Conservation (phyloP, 768 basidiomycete genomes). For the Sporobolomyces pararoseus region DNA sequence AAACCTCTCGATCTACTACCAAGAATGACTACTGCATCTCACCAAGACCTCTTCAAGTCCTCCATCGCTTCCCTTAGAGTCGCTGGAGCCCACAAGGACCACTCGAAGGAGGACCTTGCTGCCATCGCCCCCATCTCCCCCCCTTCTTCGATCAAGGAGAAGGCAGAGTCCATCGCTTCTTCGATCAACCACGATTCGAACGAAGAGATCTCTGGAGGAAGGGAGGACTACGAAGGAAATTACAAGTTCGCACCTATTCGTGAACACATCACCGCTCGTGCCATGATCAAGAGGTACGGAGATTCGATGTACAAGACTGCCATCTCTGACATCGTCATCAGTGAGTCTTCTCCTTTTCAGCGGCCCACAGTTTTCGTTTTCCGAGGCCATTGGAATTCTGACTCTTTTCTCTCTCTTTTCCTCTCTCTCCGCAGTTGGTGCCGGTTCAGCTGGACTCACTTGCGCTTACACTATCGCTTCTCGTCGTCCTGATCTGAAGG, state of each 20-base stretch:
- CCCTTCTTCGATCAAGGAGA: slow-evolving; percentile 20
- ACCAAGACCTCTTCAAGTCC: slow-evolving; percentile 34
- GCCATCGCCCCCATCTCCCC: slow-evolving; percentile 27
- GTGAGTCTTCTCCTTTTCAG: no score
- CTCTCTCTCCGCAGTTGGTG: slow-evolving; percentile 55
- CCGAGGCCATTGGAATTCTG: neutral
- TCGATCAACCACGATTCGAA: neutral
- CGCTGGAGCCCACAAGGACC: slow-evolving; percentile 5
- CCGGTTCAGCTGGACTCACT: slow-evolving; percentile 63
- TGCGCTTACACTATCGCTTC: slow-evolving; percentile 71
- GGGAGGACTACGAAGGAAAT: neutral
- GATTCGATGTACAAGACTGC: slow-evolving; percentile 67
- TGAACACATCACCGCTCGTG: slow-evolving; percentile 70
- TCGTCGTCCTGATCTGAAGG: slow-evolving; percentile 63
- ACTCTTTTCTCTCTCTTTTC: neutral
- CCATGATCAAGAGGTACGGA: slow-evolving; percentile 77
- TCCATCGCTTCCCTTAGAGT: slow-evolving; percentile 36
- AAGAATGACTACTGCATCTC: slow-evolving; percentile 9
- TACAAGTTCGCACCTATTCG: slow-evolving; percentile 63
- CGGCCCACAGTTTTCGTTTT: neutral
- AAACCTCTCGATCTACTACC: neutral
- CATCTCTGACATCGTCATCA: slow-evolving; percentile 70
- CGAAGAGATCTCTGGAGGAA: slow-evolving; percentile 9
- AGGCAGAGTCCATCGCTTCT: slow-evolving; percentile 14
- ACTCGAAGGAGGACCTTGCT: neutral